Percentiles rank a stretch among this genome's conserved stretches.
Evolutionary conservation across 768 basidiomycete genomes (phyloP).

Genomic region (Tylopilus plumbeoviolaceoides): DNA sequence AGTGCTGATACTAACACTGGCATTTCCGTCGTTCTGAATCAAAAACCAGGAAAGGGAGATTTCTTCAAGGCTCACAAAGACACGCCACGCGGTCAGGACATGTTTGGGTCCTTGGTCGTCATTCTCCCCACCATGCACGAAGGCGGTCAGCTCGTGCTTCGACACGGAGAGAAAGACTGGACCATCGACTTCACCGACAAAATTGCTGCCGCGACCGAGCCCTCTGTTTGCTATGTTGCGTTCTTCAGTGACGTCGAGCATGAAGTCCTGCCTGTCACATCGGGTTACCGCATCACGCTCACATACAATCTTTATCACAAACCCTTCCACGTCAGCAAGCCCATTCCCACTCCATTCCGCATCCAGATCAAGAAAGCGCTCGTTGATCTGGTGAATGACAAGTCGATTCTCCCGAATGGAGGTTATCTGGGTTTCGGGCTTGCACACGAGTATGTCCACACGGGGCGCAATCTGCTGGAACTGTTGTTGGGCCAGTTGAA

Average conservation of each 20-base stretch:
- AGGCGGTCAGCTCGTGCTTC: conserved; percentile 13
- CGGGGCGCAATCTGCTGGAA: not conserved
- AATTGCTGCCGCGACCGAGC: not conserved
- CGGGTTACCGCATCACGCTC: conserved; percentile 43
- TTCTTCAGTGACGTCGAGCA: conserved; percentile 44
- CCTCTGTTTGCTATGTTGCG: conserved; percentile 34
- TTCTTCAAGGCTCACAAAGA: conserved; percentile 14
- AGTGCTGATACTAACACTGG: not conserved
- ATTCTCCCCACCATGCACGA: conserved; percentile 39
- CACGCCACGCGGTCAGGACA: conserved; percentile 35
- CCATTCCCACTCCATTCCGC: not conserved
- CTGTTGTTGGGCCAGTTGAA: conserved; percentile 9
- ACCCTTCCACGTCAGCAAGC: not conserved
- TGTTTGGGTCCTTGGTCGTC: conserved; percentile 52
- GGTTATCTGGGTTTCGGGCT: conserved; percentile 13
- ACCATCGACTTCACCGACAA: conserved; percentile 1
- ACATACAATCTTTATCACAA: conserved; percentile 37
- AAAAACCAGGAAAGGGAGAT: not conserved
- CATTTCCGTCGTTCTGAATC: not conserved
- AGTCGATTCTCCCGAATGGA: not conserved
- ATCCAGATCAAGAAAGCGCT: not conserved
- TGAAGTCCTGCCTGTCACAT: conserved; percentile 39
- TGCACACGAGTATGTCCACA: conserved; percentile 9
- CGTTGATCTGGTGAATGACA: not conserved
- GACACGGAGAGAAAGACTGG: conserved; percentile 5